These are phyloP conservation scores for Ophiocordyceps unilateralis DNA, from an alignment of 2,329 filamentous ascomycete genomes.

Conservation along the genomic window DNA sequence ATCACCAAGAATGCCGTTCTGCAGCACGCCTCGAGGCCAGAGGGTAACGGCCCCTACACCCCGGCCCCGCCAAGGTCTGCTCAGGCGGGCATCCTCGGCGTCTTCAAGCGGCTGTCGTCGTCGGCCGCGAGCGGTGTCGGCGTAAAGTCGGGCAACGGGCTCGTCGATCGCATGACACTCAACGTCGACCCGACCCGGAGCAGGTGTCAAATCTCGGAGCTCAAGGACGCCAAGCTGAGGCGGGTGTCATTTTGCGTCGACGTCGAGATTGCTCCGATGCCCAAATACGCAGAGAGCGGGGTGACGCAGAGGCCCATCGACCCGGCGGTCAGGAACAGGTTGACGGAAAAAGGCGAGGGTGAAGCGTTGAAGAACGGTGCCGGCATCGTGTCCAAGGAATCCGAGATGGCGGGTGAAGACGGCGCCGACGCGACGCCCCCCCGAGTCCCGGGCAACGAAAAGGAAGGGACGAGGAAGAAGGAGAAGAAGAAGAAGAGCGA, in stretches of 20 bases:
- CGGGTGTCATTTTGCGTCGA: conserved; percentile 93
- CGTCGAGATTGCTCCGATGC: conserved; percentile 84
- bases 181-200: conserved; percentile 72
- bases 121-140: conserved; percentile 25
- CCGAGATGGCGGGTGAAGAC: neutral
- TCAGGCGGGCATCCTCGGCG: conserved; percentile 60
- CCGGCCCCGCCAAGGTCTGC: conserved; percentile 55
- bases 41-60: conserved; percentile 50
- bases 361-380: conserved; percentile 53
- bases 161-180: conserved; percentile 66
- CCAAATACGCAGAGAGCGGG: conserved; percentile 53
- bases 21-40: conserved; percentile 34
- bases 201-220: conserved; percentile 60
- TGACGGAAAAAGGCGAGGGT: conserved; percentile 55
- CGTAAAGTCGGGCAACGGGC: conserved; percentile 32
- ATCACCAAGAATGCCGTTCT: conserved; percentile 41
- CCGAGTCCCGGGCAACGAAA: conserved; percentile 9
- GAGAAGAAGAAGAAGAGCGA: conserved; percentile 95
- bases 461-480: conserved; percentile 51
- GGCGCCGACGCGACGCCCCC: too few relatives aligned
- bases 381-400: neutral
- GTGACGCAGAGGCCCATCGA: conserved; percentile 24
- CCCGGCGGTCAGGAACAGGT: conserved; percentile 39
- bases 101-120: conserved; percentile 68
- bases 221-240: conserved; percentile 65